Conservation (phyloP, 371 early-diverging fungal genomes). For the Haplosporangium sp. region DNA sequence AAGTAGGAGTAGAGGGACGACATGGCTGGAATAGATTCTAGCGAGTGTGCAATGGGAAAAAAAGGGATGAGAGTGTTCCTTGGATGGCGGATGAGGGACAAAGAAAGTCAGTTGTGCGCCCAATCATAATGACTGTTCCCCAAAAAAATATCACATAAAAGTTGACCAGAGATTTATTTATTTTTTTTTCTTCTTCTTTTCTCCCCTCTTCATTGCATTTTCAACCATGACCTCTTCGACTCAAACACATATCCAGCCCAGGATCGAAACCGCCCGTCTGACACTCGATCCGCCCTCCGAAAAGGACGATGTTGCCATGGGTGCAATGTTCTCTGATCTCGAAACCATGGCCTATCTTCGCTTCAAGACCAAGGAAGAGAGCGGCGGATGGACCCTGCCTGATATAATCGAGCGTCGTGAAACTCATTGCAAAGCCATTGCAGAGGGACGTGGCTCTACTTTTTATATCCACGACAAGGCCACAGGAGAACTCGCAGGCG, state of each 20-base stretch:
- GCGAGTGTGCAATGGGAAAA: neutral
- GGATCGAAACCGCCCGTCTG: conserved; percentile 35
- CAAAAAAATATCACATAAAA: neutral
- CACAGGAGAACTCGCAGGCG: conserved; percentile 43
- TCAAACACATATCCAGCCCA: conserved; percentile 5
- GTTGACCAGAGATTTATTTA: neutral
- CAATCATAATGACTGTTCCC: neutral
- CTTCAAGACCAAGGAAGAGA: conserved; percentile 47
- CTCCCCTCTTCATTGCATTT: neutral
- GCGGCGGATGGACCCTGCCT: conserved; percentile 50
- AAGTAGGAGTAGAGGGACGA: conserved; percentile 16
- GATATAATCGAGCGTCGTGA: conserved; percentile 44
- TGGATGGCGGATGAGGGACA: no score
- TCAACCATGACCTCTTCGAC: neutral
- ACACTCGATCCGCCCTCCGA: conserved; percentile 30
- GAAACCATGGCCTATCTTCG: conserved; percentile 48
- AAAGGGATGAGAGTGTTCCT: neutral
- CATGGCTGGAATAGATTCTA: neutral
- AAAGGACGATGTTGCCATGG: conserved; percentile 41
- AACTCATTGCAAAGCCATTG: conserved; percentile 22
- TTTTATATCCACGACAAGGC: conserved; percentile 48
- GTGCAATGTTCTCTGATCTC: conserved; percentile 51
- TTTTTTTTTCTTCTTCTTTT: neutral
- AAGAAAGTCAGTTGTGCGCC: no score
- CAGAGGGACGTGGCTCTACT: conserved; percentile 17